These are phyloP conservation scores for Microthyrium microscopicum DNA, from an alignment of 2,329 filamentous ascomycete genomes.

Conservation along the genomic window DNA sequence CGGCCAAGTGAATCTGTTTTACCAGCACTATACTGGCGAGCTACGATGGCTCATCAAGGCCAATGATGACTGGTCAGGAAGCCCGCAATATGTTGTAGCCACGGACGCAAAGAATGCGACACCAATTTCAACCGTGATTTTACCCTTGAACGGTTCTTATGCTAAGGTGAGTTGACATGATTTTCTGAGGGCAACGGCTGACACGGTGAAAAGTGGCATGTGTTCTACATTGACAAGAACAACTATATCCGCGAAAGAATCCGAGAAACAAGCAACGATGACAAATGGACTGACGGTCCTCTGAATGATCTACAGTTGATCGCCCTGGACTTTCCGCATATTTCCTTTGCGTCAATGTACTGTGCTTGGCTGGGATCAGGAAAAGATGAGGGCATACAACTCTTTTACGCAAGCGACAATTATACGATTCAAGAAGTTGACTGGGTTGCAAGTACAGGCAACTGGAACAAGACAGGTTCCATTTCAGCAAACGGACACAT, in stretches of 20 bases:
- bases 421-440: not conserved
- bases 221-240: not conserved
- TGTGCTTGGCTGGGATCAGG: too few relatives aligned
- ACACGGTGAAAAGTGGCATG: constrained; percentile 1
- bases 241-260: constrained; percentile 1
- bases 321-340: not conserved
- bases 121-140: not conserved
- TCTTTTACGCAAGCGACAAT: not conserved
- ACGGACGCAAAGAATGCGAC: not conserved
- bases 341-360: not conserved
- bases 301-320: not conserved
- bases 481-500: constrained; percentile 4
- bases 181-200: too few relatives aligned
- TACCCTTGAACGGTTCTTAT: too few relatives aligned
- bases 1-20: not conserved
- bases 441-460: not conserved
- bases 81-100: not conserved
- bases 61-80: not conserved
- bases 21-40: not conserved
- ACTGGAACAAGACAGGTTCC: not conserved
- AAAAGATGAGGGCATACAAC: not conserved
- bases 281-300: not conserved
- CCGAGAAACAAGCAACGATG: not conserved
- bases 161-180: too few relatives aligned
- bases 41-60: not conserved